phyloP scores from a whole-genome alignment of 345 rosid genomes.

The Gossypium anomalum region DNA sequence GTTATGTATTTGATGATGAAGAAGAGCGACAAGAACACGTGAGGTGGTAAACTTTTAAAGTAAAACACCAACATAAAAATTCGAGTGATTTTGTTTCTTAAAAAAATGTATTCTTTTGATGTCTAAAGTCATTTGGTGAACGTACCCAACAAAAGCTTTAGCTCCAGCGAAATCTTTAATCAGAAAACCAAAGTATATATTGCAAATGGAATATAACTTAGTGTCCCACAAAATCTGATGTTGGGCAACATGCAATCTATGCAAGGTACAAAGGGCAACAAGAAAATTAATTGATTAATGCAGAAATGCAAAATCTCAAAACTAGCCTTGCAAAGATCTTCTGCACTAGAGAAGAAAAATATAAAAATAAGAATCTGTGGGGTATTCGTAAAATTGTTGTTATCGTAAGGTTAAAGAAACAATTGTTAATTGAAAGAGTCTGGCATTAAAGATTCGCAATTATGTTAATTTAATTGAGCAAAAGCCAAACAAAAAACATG shows the following conservation, averaged over 20 bases:
- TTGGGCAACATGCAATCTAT: slow-evolving; percentile 35
- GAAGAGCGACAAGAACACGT: slow-evolving; percentile 20
- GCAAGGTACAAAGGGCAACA: slow-evolving; percentile 26
- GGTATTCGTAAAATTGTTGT: slow-evolving; percentile 17
- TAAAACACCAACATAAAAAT: slow-evolving; percentile 8
- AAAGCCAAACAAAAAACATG: slow-evolving; percentile 18
- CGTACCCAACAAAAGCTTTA: slow-evolving; percentile 6
- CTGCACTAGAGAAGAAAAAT: slow-evolving; percentile 18
- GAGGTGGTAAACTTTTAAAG: slow-evolving; percentile 18
- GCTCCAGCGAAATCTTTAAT: slow-evolving; percentile 4
- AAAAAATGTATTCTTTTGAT: slow-evolving; percentile 15
- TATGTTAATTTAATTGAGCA: neutral
- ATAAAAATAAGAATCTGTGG: slow-evolving; percentile 13
- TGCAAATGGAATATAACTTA: slow-evolving; percentile 22
- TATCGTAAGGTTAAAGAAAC: slow-evolving; percentile 5
- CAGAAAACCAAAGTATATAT: slow-evolving; percentile 7
- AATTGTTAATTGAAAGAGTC: slow-evolving; percentile 7
- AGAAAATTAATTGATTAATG: slow-evolving; percentile 3
- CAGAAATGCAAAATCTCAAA: slow-evolving; percentile 27
- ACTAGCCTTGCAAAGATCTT: slow-evolving; percentile 31
- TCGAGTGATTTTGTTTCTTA: neutral
- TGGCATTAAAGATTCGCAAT: neutral
- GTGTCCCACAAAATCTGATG: slow-evolving; percentile 40
- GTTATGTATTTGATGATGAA: neutral
- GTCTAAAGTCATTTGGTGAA: slow-evolving; percentile 16